Evolutionary conservation across 345 rosid genomes (phyloP), one percentile per base, ranked within the genome.

Genomic region (Salix suchowensis): DNA sequence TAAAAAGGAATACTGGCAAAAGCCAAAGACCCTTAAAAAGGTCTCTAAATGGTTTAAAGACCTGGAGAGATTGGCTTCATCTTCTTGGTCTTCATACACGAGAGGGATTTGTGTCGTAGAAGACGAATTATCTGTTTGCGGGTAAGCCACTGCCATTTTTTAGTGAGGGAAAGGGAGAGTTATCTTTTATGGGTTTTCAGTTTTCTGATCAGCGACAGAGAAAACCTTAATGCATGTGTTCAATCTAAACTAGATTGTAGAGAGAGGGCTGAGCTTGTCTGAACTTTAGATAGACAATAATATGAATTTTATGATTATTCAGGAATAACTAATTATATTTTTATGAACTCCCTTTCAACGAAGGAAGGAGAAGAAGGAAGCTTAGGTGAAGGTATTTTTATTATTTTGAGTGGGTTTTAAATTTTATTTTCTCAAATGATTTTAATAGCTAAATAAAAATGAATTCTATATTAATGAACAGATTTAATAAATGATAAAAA

Each of bases 1-100:
- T 1, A 78, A 70, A 50, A 65, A 15, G 0, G 88, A 85, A 79
- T 40, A 69, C 58, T 85, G 86, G 62, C 80, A 82, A 23, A 80
- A 85, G 23, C 86, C 88, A 76, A 85, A 73, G 23, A 85, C 14
- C 40, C 74, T 70, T 6, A 85, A 67, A 50, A 80, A 82, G 24
- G 78, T 73, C 50, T 80, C 85, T 54, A 85, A 76, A 24, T 80
- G 82, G 67, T 68, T 34, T 46, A 85, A 77, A 34, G 61, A 80
- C 32, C 73, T 72, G 74, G 82, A 72, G 52, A 85, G 75, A 2
- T 58, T 73, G 78, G 67, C 28, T 62, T 67, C 82, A 55, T 76
- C 32, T 36, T 52, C 48, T 1, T 78, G 80, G 11, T 64, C 48
- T 13, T 39, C 12, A 23, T 60, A 24, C 24, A 70, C 5, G 12